Conservation (phyloP, 345 rosid genomes). For the Mercurialis annua region DNA sequence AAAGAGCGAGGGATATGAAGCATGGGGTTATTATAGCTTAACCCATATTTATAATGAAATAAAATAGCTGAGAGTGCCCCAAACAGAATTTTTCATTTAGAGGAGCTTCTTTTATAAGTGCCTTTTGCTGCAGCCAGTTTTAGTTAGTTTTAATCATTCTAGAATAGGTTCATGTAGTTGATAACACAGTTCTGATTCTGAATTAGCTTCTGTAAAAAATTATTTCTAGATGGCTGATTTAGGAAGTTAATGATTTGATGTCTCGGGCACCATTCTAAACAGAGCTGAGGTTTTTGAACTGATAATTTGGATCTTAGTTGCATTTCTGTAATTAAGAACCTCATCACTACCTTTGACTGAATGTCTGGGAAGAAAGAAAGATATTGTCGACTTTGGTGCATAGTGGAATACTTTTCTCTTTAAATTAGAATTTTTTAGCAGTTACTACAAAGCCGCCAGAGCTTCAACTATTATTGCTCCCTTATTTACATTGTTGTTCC, state of each 20-base stretch:
- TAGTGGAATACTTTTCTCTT: background rate
- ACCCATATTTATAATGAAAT: no score
- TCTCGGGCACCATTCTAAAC: background rate
- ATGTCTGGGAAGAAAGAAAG: background rate
- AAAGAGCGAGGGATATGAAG: no score
- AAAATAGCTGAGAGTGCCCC: no score
- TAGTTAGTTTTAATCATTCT: no score
- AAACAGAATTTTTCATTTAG: no score
- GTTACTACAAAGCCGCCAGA: background rate
- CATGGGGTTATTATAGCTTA: no score
- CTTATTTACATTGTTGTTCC: background rate
- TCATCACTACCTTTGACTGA: background rate
- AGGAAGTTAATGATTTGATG: slow-evolving; percentile 19
- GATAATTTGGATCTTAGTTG: background rate
- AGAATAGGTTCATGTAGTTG: background rate
- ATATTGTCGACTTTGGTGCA: background rate
- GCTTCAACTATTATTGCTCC: background rate
- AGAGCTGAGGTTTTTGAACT: background rate
- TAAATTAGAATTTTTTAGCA: background rate
- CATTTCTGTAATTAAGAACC: no score
- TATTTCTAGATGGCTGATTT: background rate
- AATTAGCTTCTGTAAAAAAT: background rate
- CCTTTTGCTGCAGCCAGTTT: background rate
- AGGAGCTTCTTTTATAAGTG: no score
- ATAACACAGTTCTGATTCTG: background rate